Percentiles rank a stretch among this genome's conserved stretches.
phyloP scores from a whole-genome alignment of 2,329 filamentous ascomycete species.

The Lizonia empirigonia region DNA sequence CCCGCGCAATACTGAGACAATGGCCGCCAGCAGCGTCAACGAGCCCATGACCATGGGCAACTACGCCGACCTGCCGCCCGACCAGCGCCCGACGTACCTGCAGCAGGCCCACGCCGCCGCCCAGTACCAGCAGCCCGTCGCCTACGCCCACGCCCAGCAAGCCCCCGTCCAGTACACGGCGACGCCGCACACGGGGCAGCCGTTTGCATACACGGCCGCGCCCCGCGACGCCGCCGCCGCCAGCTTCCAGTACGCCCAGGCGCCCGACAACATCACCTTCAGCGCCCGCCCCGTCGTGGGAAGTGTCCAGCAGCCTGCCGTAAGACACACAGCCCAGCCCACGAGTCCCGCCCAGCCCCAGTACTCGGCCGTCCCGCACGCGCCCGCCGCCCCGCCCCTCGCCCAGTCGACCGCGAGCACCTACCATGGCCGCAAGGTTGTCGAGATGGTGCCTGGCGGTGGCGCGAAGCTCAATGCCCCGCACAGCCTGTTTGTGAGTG shows the following conservation, averaged over 20 bases:
- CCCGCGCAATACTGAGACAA: slow-evolving; percentile 32
- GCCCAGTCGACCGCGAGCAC: slow-evolving; percentile 26
- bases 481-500: slow-evolving; percentile 30
- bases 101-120: slow-evolving; percentile 29
- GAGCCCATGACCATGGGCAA: slow-evolving; percentile 51
- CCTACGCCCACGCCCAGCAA: slow-evolving; percentile 27
- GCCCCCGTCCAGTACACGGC: slow-evolving; percentile 42
- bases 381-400: slow-evolving; percentile 18
- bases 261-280: slow-evolving; percentile 51
- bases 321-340: slow-evolving; percentile 37
- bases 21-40: slow-evolving; percentile 36
- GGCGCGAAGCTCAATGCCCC: slow-evolving; percentile 33
- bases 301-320: slow-evolving; percentile 17
- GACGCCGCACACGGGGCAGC: slow-evolving; percentile 18
- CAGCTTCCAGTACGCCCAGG: slow-evolving; percentile 49
- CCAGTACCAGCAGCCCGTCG: slow-evolving; percentile 26
- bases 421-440: slow-evolving; percentile 44
- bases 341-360: slow-evolving; percentile 27
- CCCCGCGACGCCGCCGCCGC: slow-evolving; percentile 29
- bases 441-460: slow-evolving; percentile 52
- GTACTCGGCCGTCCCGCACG: slow-evolving; percentile 33
- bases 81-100: slow-evolving; percentile 51
- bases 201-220: slow-evolving; percentile 37
- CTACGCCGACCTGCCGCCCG: slow-evolving; percentile 52
- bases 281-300: slow-evolving; percentile 46